Base-by-base conservation (phyloP, 1,284 basidiomycete genomes). In the Rhizoctonia solani region DNA sequence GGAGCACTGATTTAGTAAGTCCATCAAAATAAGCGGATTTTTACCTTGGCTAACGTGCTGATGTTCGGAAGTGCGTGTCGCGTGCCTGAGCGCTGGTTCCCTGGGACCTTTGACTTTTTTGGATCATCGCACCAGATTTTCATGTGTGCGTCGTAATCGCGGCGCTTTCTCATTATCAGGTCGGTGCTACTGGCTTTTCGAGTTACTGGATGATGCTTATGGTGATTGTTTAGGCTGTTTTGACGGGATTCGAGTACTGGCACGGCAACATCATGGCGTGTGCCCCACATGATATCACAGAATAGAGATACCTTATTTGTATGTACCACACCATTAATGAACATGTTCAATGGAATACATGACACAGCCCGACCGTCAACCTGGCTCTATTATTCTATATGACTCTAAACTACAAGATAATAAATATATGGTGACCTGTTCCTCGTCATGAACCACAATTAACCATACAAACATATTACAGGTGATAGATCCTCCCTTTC, bases 71-170 rank as follows among this genome's bases (percentile, higher is more conserved):
- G 88, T 77, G 92, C 92, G 46, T 87, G 88, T 72, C 84, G 92
- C 61, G 83, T 95, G 67, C 93, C 94, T 34, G 93, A 96, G 74
- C 80, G 87, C 34, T 81, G 89, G 70, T 81, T 82, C 11, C 92
- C 92, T 0, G 92, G 92, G 58, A 85, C 78, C 70, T 94, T 94
- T 74, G 93, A 96, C 78, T 83, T 85, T 74, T 82, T 94, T 72
- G 85, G 88, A 65, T 83, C 89, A 0, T 92, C 89, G 37, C 93
- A 95, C 79, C 89, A 90, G 67, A 89, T 74, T 96, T 97, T 77
- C 94, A 96, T 75, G 75, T 86, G 71, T 88, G 86, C 74, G 93
- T 95, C 29, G 81, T 95, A 52, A 76, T 86, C 25, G 94, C 91
- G 1, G 90, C 90, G 11, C 79, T 90, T 69, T 82, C 86, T 34